Evolutionary conservation across 345 rosid species (phyloP).

Genomic region (Draba incana): DNA sequence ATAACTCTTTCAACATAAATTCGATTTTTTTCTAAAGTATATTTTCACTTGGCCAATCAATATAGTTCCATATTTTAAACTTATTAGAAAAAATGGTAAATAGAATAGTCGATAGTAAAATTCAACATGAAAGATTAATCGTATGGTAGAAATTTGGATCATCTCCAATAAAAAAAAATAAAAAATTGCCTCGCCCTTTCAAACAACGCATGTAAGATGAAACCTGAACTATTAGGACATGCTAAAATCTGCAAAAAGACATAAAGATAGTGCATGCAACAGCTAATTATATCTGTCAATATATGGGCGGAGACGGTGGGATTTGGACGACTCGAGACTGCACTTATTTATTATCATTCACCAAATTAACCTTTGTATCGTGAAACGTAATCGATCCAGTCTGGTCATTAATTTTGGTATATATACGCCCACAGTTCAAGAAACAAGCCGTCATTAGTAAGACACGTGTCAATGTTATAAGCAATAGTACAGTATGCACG

Average conservation of each 20-base stretch:
- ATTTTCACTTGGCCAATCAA: too few species aligned
- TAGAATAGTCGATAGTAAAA: too few species aligned
- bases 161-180: too few species aligned
- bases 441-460: not conserved
- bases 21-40: too few species aligned
- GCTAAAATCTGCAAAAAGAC: too few species aligned
- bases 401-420: not conserved
- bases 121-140: too few species aligned
- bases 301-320: not conserved
- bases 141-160: too few species aligned
- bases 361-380: not conserved
- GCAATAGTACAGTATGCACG: not conserved
- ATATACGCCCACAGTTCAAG: not conserved
- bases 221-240: not conserved
- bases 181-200: not conserved
- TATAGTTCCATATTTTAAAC: too few species aligned
- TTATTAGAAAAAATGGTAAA: too few species aligned
- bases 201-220: conserved; percentile 3
- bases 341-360: not conserved
- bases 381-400: not conserved
- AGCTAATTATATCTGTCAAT: too few species aligned
- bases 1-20: too few species aligned
- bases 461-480: conserved; percentile 1
- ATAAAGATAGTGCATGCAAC: too few species aligned
- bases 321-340: not conserved